phyloP scores from a whole-genome alignment of 2,329 filamentous ascomycete species.

The Colletotrichum somersetense region DNA sequence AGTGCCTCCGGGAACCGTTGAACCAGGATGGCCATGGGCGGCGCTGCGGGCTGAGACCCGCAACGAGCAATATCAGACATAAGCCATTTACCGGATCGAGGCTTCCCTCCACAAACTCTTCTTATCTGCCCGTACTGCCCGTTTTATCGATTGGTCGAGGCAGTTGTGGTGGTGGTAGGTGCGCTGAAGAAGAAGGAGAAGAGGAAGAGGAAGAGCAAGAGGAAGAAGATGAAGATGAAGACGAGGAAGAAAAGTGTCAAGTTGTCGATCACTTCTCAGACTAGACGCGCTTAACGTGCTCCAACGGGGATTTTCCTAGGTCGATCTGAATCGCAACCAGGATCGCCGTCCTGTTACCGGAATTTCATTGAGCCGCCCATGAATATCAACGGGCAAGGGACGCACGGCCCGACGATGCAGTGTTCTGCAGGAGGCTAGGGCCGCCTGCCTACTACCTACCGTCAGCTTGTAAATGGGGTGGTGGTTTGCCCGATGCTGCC shows the following conservation, averaged over 20 bases:
- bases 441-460: neutral
- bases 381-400: neutral
- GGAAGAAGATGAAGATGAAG: neutral
- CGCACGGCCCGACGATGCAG: constrained; percentile 1
- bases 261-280: constrained; percentile 7
- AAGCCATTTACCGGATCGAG: neutral
- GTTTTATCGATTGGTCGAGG: neutral
- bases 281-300: neutral
- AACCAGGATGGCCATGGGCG: neutral
- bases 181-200: neutral
- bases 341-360: constrained; percentile 17
- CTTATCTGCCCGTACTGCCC: neutral
- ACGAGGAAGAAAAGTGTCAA: neutral
- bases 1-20: neutral
- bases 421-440: neutral
- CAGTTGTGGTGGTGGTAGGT: neutral
- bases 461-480: neutral
- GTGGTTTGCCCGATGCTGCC: neutral
- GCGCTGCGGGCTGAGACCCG: neutral
- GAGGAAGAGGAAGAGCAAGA: neutral
- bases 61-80: neutral
- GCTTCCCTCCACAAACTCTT: neutral
- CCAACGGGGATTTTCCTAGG: constrained; percentile 1
- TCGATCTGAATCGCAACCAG: constrained; percentile 1
- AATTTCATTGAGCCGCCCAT: neutral